Base-by-base conservation (phyloP, 192 early-diverging fungal species). In the Dimargaris verticillata region DNA sequence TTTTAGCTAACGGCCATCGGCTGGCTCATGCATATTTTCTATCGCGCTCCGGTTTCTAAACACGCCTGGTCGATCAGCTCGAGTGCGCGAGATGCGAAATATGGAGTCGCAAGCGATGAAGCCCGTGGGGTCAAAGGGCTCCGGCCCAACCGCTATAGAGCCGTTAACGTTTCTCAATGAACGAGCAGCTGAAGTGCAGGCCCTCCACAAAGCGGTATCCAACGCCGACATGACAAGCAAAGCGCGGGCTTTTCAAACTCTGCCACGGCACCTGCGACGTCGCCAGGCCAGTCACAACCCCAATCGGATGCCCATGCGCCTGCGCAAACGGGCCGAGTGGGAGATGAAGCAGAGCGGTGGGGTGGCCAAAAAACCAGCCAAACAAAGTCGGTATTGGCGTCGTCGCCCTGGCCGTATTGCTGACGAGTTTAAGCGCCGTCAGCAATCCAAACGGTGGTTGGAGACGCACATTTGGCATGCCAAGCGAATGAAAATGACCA, bases 401-500 rank as follows among this genome's bases (percentile, higher is more conserved):
- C 66, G 43, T 64, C 66, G 44, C 53, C 60, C 38, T 66, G 74
- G 66, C 67, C 66, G 51, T 64, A 72, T 69, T 62, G 53, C 62
- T 70, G 72, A 46, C 72, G 74, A 70, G 60, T 41, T 17, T 67
- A 68, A 45, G 20, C 57, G 57, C 9, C 57, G 57, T 2, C 61
- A 61, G 46, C 18, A 29, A 13, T 65, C 74, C 9, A 86, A 84
- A 51, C 75, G 79, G 41, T 99, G 93, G 96, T 67, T 99, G 26
- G 93, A 95, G 68, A 99, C 93, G 43, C 93, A 99, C 73, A 79
- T 95, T 26, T 99, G 96, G 96, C 93, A 99, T 66, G 84, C 91
- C 14, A 99, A 99, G 69, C 79, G 96, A 62, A 93, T 97, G 89
- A 86, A 89, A 53, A 99, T 99, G 92, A 68, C 60, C 42, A 77